These are phyloP conservation scores for Neurospora tetraspora DNA, from an alignment of 495 filamentous ascomycete species.

Conservation along the genomic window DNA sequence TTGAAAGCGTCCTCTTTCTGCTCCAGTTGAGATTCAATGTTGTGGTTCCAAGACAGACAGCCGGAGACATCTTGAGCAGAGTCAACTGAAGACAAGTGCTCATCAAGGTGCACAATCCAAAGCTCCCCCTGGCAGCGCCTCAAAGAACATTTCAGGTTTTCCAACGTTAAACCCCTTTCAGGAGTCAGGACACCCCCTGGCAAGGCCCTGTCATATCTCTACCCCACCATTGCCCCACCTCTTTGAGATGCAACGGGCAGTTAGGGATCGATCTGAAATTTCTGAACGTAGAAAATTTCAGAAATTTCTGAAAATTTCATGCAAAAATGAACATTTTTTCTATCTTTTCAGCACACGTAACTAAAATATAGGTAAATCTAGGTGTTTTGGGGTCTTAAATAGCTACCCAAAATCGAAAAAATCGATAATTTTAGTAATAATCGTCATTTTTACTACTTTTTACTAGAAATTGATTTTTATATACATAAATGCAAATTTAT, in stretches of 20 bases:
- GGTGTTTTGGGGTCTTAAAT: too few relatives aligned
- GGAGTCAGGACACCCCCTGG: not conserved
- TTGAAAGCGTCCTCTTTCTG: not conserved
- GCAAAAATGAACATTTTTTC: too few relatives aligned
- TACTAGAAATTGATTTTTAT: too few relatives aligned
- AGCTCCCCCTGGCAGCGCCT: not conserved
- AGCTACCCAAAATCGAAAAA: too few relatives aligned
- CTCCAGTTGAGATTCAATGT: not conserved
- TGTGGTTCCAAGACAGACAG: not conserved
- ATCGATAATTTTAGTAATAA: too few relatives aligned
- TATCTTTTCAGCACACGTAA: too few relatives aligned
- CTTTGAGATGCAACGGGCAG: not conserved
- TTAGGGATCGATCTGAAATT: too few relatives aligned
- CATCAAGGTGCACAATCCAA: not conserved
- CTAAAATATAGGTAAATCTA: too few relatives aligned
- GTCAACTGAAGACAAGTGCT: not conserved
- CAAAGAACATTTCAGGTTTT: not conserved
- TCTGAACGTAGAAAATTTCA: too few relatives aligned
- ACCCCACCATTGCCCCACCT: slow-evolving; percentile 4
- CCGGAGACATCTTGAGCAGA: not conserved
- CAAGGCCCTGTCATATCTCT: not conserved
- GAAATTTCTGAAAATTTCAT: too few relatives aligned
- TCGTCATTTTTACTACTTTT: too few relatives aligned
- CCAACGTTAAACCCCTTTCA: not conserved
- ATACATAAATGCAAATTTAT: too few relatives aligned